phyloP scores from a whole-genome alignment of 2,329 filamentous ascomycete species.

The Exophiala bonariae region DNA sequence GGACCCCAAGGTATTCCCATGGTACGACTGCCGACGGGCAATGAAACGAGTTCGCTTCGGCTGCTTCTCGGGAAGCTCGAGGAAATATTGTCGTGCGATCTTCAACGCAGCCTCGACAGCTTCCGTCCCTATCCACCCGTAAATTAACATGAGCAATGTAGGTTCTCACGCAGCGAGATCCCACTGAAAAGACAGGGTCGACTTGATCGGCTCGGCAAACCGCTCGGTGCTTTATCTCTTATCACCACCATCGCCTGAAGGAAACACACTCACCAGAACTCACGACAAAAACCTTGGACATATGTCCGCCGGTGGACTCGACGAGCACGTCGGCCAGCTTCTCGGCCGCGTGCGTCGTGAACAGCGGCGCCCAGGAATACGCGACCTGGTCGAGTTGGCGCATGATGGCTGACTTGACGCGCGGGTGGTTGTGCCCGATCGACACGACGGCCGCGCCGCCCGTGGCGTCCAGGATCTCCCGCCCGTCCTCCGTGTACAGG shows the following conservation, averaged over 20 bases:
- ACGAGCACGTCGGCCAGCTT: constrained; percentile 53
- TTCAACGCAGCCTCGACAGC: constrained; percentile 70
- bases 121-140: constrained; percentile 51
- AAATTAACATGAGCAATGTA: neutral
- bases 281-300: constrained; percentile 58
- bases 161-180: neutral
- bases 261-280: constrained; percentile 42
- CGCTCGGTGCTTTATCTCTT: neutral
- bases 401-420: constrained; percentile 61
- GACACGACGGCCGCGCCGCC: constrained; percentile 70
- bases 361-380: constrained; percentile 62
- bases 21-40: constrained; percentile 65
- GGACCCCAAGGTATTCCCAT: constrained; percentile 69
- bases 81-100: constrained; percentile 65
- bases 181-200: neutral
- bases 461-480: constrained; percentile 69
- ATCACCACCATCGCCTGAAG: neutral
- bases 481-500: constrained; percentile 54
- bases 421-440: constrained; percentile 65
- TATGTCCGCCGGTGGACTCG: constrained; percentile 51
- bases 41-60: constrained; percentile 62
- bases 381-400: constrained; percentile 59
- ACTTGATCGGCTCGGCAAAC: neutral
- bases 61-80: constrained; percentile 55
- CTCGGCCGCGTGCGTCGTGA: constrained; percentile 54